Base-by-base conservation (phyloP, 2,329 filamentous ascomycete genomes). In the Immersiporthe knoxdaviesiana region DNA sequence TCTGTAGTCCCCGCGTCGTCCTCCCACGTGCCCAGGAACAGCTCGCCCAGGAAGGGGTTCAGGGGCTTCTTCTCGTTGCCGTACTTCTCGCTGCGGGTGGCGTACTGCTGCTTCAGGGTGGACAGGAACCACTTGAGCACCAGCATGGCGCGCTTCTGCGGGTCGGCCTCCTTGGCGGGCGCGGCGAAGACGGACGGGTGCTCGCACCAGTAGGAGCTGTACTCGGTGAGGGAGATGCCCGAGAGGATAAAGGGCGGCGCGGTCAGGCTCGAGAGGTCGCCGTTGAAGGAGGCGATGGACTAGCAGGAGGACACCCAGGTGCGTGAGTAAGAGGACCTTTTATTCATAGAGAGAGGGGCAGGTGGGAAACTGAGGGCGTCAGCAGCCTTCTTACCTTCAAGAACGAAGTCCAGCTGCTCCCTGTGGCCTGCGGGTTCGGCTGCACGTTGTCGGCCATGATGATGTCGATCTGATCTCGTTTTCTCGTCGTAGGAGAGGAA, bases 71-170 rank as follows among this genome's bases (percentile, higher is more conserved):
- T 98, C 85, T 97, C 95, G 77, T 93, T 96, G 63, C 93, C 94
- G 72, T 86, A 90, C 75, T 89, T 83, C 74, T 97, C 94, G 77
- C 92, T 97, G 70, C 87, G 85, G 76, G 84, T 88, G 69, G 88
- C 87, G 76, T 90, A 90, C 78, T 97, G 93, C 80, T 97, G 93
- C 83, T 96, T 97, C 65, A 98, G 85, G 3, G 94, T 97, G 76
- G 90, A 94, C 67, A 98, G 82, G 82, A 97, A 98, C 95, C 95
- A 98, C 81, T 95, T 97, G 75, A 97, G 84, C n/a, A 98, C 95
- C 44, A 95, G 84, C 73, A 97, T 82, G 27, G 93, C 91, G 71
- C 95, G 90, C 83, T 93, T 96, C 75, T 91, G 88, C 0, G 94
- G 87, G 78, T 97, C 92, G 65, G 89, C 75, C 79, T 97, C 94